Conservation (phyloP, 352 stramenopile species). For the Globisporangium paddicum region DNA sequence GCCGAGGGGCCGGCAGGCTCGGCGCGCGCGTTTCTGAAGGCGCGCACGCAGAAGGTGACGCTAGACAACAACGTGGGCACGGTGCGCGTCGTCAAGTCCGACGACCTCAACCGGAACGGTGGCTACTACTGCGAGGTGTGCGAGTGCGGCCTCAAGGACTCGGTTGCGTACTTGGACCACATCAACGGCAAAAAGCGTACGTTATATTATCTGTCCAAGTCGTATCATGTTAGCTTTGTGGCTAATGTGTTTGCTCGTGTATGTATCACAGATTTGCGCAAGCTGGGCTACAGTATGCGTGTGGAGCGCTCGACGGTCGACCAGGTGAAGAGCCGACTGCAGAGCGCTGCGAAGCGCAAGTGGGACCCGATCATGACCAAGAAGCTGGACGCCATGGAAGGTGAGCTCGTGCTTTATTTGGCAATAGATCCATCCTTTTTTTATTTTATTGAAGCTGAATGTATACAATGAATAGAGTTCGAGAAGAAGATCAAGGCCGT, state of each 20-base stretch:
- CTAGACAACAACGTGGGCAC: constrained; percentile 84
- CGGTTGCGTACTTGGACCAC: constrained; percentile 91
- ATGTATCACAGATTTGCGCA: constrained; percentile 67
- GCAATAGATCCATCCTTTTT: too few species aligned
- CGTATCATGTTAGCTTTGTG: background rate
- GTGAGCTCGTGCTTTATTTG: constrained; percentile 1
- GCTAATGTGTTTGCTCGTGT: background rate
- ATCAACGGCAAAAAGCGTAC: constrained; percentile 94
- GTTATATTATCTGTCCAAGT: too few species aligned
- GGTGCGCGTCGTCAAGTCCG: constrained; percentile 81
- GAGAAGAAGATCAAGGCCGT: constrained; percentile 78
- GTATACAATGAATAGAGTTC: constrained; percentile 56
- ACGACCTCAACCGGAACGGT: constrained; percentile 70
- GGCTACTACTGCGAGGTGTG: constrained; percentile 94
- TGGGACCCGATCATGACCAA: constrained; percentile 79
- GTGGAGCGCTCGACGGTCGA: constrained; percentile 86
- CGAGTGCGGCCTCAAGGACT: constrained; percentile 91
- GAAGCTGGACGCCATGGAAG: constrained; percentile 80
- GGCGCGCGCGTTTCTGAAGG: constrained; percentile 73
- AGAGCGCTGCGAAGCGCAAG: constrained; percentile 78
- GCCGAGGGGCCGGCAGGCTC: constrained; percentile 60
- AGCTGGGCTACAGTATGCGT: constrained; percentile 90
- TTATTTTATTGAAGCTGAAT: too few species aligned
- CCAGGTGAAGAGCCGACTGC: constrained; percentile 83
- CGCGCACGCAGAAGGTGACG: constrained; percentile 66